These are phyloP conservation scores for Clarireedia monteithiana DNA, from an alignment of 2,329 filamentous ascomycete genomes.

Conservation along the genomic window DNA sequence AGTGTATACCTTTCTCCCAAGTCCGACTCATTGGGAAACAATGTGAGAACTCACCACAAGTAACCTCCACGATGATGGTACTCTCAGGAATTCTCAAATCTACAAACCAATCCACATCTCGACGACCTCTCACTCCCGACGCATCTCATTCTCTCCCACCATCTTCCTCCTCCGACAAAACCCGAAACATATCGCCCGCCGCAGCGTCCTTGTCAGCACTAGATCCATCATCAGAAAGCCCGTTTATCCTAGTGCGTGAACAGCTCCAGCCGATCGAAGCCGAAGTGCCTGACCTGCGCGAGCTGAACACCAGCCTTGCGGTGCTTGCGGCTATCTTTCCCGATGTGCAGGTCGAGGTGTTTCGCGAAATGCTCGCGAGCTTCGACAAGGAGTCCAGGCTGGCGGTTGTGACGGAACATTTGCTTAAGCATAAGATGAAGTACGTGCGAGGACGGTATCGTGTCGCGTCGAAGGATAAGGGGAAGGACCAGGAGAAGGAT, in stretches of 20 bases:
- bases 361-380: conserved; percentile 69
- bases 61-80: conserved; percentile 37
- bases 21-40: neutral
- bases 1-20: neutral
- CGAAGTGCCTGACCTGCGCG: conserved; percentile 55
- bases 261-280: conserved; percentile 41
- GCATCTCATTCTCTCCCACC: neutral
- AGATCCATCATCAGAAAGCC: conserved; percentile 9
- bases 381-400: conserved; percentile 71
- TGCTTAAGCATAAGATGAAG: conserved; percentile 63
- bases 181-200: conserved; percentile 27
- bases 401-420: conserved; percentile 67
- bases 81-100: conserved; percentile 41
- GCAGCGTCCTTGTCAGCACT: conserved; percentile 12
- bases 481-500: conserved; percentile 22
- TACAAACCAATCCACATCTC: conserved; percentile 30
- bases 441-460: conserved; percentile 65
- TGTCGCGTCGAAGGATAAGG: conserved; percentile 31
- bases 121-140: conserved; percentile 18
- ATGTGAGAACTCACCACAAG: conserved; percentile 7
- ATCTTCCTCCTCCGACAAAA: neutral
- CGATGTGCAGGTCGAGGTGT: conserved; percentile 73
- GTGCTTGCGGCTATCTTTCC: conserved; percentile 68
- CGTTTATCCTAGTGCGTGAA: conserved; percentile 48
- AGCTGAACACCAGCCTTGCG: conserved; percentile 63